Conservation (phyloP, 805 yeast genomes). For the Kuraishia hungarica region DNA sequence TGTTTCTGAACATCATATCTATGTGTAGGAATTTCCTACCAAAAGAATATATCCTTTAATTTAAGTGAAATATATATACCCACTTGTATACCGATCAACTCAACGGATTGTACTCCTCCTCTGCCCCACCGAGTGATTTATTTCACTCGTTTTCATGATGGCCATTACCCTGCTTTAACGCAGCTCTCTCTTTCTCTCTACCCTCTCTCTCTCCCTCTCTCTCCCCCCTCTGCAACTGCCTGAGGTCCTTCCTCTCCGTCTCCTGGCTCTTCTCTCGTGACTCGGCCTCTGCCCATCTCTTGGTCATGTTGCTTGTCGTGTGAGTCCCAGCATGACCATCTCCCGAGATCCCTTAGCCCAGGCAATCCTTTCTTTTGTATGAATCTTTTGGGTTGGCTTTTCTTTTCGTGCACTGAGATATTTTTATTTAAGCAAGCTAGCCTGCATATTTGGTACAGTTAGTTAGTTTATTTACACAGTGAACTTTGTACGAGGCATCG, state of each 20-base stretch:
- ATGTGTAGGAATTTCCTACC: neutral
- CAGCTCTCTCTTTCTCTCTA: neutral
- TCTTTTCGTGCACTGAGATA: neutral
- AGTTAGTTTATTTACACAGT: neutral
- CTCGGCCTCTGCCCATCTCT: neutral
- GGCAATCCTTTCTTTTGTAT: neutral
- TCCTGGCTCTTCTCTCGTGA: no score
- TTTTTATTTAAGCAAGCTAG: neutral
- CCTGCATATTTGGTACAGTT: neutral
- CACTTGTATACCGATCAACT: neutral
- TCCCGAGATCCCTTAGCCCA: neutral
- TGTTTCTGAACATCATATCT: neutral
- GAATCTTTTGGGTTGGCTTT: neutral
- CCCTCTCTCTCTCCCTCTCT: no score
- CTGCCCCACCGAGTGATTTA: neutral
- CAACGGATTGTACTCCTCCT: neutral
- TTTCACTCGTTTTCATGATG: neutral
- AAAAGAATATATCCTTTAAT: neutral
- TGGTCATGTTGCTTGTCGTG: neutral
- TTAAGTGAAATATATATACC: neutral
- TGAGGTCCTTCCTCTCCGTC: no score
- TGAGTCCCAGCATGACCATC: neutral
- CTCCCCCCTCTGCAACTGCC: no score
- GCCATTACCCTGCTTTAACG: neutral
- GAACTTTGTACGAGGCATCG: neutral